Percentiles rank a stretch among this genome's conserved stretches.
These are phyloP conservation scores for Xylaria longipes DNA, from an alignment of 495 filamentous ascomycete species.

Conservation along the genomic window DNA sequence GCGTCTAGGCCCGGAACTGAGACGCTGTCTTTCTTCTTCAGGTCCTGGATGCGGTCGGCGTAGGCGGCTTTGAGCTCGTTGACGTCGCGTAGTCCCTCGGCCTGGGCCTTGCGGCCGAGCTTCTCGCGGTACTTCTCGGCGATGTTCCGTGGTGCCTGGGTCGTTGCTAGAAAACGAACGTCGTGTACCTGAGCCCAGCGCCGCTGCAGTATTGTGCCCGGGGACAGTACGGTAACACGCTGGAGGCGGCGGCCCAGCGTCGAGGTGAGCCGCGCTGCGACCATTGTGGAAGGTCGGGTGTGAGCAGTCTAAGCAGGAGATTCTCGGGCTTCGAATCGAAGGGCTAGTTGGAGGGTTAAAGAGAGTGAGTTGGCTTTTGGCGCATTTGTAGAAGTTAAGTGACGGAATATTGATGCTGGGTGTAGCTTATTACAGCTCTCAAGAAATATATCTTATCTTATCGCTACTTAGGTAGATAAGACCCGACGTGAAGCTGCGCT, in stretches of 20 bases:
- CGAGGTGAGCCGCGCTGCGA: slow-evolving; percentile 33
- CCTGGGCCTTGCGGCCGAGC: slow-evolving; percentile 81
- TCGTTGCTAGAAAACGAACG: slow-evolving; percentile 80
- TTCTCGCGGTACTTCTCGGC: slow-evolving; percentile 87
- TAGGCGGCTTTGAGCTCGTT: slow-evolving; percentile 83
- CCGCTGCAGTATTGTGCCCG: slow-evolving; percentile 59
- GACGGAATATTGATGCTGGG: background rate
- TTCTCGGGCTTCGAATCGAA: background rate
- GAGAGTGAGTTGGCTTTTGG: background rate
- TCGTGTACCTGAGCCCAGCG: slow-evolving; percentile 93
- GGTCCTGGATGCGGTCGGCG: slow-evolving; percentile 74
- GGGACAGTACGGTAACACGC: slow-evolving; percentile 34
- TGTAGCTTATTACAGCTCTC: background rate
- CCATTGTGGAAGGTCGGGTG: slow-evolving; percentile 34
- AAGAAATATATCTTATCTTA: slow-evolving; percentile 20
- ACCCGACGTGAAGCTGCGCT: background rate
- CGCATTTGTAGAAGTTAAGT: background rate
- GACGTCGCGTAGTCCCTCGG: slow-evolving; percentile 75
- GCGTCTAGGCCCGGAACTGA: slow-evolving; percentile 56
- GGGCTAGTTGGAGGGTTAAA: background rate
- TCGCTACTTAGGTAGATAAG: background rate
- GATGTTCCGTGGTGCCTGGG: slow-evolving; percentile 64
- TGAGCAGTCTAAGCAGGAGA: background rate
- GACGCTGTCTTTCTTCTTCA: slow-evolving; percentile 62
- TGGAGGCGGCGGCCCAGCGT: slow-evolving; percentile 24